Conservation (phyloP, 2,329 filamentous ascomycete species). For the Arthrobotrys sinensis region DNA sequence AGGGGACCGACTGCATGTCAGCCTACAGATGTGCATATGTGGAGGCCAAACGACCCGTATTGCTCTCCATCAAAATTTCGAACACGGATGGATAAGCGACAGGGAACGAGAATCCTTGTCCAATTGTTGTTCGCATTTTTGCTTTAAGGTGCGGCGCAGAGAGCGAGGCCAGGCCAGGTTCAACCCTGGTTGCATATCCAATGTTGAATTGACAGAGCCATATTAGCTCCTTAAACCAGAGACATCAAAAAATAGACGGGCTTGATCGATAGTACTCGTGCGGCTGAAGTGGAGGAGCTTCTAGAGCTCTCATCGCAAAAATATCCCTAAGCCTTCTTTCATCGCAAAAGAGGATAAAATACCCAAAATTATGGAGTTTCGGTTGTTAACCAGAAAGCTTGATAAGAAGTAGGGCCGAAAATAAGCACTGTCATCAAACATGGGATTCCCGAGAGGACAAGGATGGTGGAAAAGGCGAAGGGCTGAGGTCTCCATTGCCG, state of each 20-base stretch:
- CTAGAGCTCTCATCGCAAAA: conserved; percentile 25
- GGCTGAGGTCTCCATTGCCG: conserved; percentile 30
- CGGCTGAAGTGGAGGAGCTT: conserved; percentile 18
- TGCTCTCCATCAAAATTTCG: conserved; percentile 13
- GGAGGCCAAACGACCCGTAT: conserved; percentile 12
- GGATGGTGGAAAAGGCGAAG: conserved; percentile 36
- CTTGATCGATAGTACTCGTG: conserved; percentile 6
- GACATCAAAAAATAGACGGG: not conserved
- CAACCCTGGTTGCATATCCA: conserved; percentile 1
- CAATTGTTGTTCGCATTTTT: conserved; percentile 23
- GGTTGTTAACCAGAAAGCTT: conserved; percentile 8
- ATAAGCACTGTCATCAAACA: conserved; percentile 30
- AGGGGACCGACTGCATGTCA: conserved; percentile 45
- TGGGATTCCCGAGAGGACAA: conserved; percentile 13
- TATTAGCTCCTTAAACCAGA: conserved; percentile 8
- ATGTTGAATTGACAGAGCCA: not conserved
- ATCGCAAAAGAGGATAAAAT: not conserved
- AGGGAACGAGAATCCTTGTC: conserved; percentile 30
- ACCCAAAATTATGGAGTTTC: conserved; percentile 14
- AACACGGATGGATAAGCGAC: conserved; percentile 35
- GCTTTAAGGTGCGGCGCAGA: conserved; percentile 40
- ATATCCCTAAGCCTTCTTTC: not conserved
- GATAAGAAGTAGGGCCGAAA: conserved; percentile 8
- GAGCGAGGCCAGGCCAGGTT: conserved; percentile 7
- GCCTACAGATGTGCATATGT: conserved; percentile 44